Base-by-base conservation (phyloP, 2,329 filamentous ascomycete genomes). In the Celoporthe dispersa region DNA sequence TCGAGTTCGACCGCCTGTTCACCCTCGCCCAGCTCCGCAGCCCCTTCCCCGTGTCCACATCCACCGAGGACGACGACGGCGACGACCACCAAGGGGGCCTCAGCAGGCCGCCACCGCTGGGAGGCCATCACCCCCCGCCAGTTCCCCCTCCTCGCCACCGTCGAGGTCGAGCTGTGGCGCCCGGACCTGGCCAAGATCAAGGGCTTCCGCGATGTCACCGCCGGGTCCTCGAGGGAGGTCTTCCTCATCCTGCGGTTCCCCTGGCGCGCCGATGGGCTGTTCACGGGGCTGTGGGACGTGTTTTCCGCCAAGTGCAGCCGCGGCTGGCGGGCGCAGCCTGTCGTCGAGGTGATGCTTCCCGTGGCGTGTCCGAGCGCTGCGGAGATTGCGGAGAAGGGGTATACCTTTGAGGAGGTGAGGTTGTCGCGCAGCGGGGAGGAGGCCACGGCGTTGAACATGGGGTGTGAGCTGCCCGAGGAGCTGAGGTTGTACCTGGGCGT, bases 1-100 rank as follows among this genome's bases (percentile, higher is more conserved):
- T 97, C 69, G 87, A 91, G 77, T 92, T 91, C 79, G 94, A 98
- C 80, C 88, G 94, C 7, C 87, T 95, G 74, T 97, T 94, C 82
- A 91, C 89, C 63, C 93, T 98, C 77, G 94, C 92, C 1, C 91
- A 94, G 79, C 83, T 87, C 71, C 83, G 82, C 77, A 84, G 82
- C 75, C 81, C 82, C 51, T 85, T 85, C 71, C 82, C 84, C 2
- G 74, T 79, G n/a, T 77, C 81, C 64, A 53, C 68, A 5, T 37
- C 69, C 22, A 77, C 79, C 51, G 80, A 78, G 37, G 76, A 77
- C 31, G 76, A 77, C 11, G 75, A 75, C 25, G 77, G 79, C 41
- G 80, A 78, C 69, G 78, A 81, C 69, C n/a, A n/a, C n/a, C n/a
- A n/a, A n/a, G n/a, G n/a, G n/a, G n/a, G 80, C 82, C 73, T 78